phyloP scores from a whole-genome alignment of 2,329 filamentous ascomycete species.

The Exophiala xenobiotica region DNA sequence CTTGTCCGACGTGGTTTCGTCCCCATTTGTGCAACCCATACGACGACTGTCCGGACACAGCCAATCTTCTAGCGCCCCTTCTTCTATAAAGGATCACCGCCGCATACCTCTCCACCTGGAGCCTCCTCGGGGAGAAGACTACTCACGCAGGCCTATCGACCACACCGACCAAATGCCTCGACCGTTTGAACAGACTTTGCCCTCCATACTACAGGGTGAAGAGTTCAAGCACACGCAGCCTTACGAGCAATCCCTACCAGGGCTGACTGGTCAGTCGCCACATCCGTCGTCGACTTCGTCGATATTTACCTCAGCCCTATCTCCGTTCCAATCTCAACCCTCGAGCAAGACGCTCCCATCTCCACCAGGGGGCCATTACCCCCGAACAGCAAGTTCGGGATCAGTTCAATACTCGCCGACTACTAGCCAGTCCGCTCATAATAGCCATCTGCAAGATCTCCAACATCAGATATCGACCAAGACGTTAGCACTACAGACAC shows the following conservation, averaged over 20 bases:
- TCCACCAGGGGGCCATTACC: slow-evolving; percentile 27
- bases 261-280: slow-evolving; percentile 19
- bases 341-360: slow-evolving; percentile 30
- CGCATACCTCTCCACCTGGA: slow-evolving; percentile 14
- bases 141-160: slow-evolving; percentile 14
- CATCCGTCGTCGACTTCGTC: slow-evolving; percentile 24
- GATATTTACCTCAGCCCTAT: slow-evolving; percentile 20
- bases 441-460: slow-evolving; percentile 48
- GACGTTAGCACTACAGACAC: slow-evolving; percentile 52
- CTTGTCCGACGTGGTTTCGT: slow-evolving; percentile 20
- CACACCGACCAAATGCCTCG: slow-evolving; percentile 18
- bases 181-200: slow-evolving; percentile 32
- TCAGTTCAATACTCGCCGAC: slow-evolving; percentile 16
- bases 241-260: slow-evolving; percentile 17
- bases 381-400: slow-evolving; percentile 16
- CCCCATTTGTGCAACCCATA: slow-evolving; percentile 17
- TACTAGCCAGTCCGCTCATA: slow-evolving; percentile 34
- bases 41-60: slow-evolving; percentile 15
- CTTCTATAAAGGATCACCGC: slow-evolving; percentile 22
- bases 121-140: slow-evolving; percentile 19
- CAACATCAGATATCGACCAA: slow-evolving; percentile 57
- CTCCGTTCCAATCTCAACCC: slow-evolving; percentile 24
- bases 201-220: slow-evolving; percentile 20
- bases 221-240: slow-evolving; percentile 19
- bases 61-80: slow-evolving; percentile 10